phyloP scores from a whole-genome alignment of 164 flowering plant species.

The Kalanchoe fedtschenkoi region DNA sequence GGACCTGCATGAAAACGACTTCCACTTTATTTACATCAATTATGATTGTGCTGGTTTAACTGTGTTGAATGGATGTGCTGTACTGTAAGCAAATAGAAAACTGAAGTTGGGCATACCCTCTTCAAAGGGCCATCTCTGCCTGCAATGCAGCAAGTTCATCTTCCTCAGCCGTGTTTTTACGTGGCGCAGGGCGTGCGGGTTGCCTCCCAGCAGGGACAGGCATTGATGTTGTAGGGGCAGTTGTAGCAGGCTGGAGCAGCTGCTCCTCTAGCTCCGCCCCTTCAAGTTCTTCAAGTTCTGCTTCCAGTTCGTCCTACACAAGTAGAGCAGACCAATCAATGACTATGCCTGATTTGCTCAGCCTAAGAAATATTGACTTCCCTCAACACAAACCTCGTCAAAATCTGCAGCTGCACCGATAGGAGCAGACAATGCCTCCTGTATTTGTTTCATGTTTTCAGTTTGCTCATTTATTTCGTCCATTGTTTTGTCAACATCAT shows the following conservation, averaged over 20 bases:
- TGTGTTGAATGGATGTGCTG: neutral
- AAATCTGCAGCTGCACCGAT: constrained; percentile 41
- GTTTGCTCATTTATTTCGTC: constrained; percentile 52
- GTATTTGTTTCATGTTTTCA: constrained; percentile 46
- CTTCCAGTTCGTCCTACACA: constrained; percentile 16
- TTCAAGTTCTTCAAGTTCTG: constrained; percentile 14
- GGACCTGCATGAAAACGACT: neutral
- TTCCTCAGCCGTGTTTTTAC: constrained; percentile 14
- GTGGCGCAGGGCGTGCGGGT: constrained; percentile 9
- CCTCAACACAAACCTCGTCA: constrained; percentile 23
- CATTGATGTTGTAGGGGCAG: constrained; percentile 12
- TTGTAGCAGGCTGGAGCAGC: constrained; percentile 17
- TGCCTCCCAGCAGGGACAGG: constrained; percentile 13
- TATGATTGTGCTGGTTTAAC: neutral
- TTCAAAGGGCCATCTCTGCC: constrained; percentile 19
- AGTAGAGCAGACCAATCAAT: neutral
- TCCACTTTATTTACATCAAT: neutral
- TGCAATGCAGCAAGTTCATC: constrained; percentile 18
- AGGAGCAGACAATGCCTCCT: constrained; percentile 36
- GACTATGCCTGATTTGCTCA: neutral
- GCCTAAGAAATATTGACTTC: neutral
- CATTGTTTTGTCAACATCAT: constrained; percentile 52
- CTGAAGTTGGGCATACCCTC: constrained; percentile 2
- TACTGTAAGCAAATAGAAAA: neutral
- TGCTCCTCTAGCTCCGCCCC: constrained; percentile 16